Conservation (phyloP, 2,329 filamentous ascomycete species). For the Fusarium vanettenii region DNA sequence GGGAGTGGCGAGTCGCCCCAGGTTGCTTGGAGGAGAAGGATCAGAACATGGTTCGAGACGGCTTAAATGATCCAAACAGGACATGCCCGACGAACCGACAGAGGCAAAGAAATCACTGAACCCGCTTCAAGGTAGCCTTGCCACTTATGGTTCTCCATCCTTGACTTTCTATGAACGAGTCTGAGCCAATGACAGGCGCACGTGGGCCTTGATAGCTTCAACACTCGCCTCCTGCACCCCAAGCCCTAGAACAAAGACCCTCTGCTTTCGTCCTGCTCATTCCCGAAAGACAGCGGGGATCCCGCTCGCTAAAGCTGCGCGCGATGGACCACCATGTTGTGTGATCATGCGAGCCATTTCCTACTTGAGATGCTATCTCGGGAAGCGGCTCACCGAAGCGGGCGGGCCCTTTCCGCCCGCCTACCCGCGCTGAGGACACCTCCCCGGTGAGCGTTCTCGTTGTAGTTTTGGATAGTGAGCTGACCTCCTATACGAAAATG, state of each 20-base stretch:
- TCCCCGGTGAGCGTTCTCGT: neutral
- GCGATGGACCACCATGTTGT: neutral
- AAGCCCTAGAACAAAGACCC: neutral
- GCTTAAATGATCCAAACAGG: neutral
- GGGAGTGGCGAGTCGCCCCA: neutral
- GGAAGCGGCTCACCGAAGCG: neutral
- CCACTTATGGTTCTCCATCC: neutral
- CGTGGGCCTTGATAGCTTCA: neutral
- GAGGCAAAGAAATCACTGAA: neutral
- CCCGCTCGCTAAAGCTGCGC: neutral
- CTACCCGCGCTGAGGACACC: neutral
- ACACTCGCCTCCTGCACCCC: neutral
- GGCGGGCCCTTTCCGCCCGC: neutral
- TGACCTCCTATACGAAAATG: neutral
- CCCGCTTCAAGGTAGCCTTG: neutral
- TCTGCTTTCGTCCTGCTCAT: neutral
- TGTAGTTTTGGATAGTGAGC: neutral
- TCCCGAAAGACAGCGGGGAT: neutral
- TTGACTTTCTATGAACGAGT: neutral
- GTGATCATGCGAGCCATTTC: neutral
- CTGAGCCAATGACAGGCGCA: constrained; percentile 4
- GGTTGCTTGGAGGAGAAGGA: neutral
- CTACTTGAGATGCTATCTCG: neutral
- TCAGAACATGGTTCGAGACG: neutral
- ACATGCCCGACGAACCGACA: neutral